Evolutionary conservation across 176 grass and related monocot species (phyloP).

Genomic region (Aegilops tauschii): DNA sequence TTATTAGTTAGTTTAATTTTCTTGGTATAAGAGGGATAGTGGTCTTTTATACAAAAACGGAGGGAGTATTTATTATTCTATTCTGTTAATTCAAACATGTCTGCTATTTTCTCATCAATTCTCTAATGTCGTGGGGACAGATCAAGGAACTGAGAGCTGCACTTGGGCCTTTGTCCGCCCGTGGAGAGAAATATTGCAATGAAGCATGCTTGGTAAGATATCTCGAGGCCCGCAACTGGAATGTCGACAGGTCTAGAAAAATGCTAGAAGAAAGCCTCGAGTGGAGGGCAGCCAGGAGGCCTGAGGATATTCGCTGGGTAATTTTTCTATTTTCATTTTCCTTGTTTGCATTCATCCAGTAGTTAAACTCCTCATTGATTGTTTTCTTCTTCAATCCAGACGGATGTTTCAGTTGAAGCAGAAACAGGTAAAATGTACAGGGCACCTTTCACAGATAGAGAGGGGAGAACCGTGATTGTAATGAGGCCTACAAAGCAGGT

Average conservation of each 20-base stretch:
- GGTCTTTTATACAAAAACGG: too few species aligned
- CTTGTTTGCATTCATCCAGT: background rate
- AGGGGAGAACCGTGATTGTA: slow-evolving; percentile 64
- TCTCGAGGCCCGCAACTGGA: slow-evolving; percentile 75
- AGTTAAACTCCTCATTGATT: background rate
- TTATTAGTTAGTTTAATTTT: too few species aligned
- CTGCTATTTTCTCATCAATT: background rate
- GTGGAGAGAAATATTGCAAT: slow-evolving; percentile 44
- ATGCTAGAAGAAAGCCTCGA: slow-evolving; percentile 86
- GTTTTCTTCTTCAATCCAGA: slow-evolving; percentile 32
- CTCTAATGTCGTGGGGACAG: slow-evolving; percentile 21
- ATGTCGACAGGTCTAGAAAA: slow-evolving; percentile 64
- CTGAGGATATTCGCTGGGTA: slow-evolving; percentile 84
- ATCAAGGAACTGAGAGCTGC: slow-evolving; percentile 63
- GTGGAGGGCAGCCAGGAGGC: slow-evolving; percentile 73
- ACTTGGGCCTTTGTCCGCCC: slow-evolving; percentile 52
- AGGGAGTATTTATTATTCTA: background rate
- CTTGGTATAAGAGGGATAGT: too few species aligned
- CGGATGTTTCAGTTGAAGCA: slow-evolving; percentile 60
- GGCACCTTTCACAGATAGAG: slow-evolving; percentile 70
- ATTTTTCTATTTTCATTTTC: background rate
- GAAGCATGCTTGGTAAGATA: slow-evolving; percentile 71
- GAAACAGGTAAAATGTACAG: slow-evolving; percentile 87
- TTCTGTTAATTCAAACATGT: background rate
- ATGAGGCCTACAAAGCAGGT: slow-evolving; percentile 79